A percentile compares a stretch with the other conserved stretches of the same genome.
Conservation (phyloP, 257 asterid species). For the Buddleja alternifolia region DNA sequence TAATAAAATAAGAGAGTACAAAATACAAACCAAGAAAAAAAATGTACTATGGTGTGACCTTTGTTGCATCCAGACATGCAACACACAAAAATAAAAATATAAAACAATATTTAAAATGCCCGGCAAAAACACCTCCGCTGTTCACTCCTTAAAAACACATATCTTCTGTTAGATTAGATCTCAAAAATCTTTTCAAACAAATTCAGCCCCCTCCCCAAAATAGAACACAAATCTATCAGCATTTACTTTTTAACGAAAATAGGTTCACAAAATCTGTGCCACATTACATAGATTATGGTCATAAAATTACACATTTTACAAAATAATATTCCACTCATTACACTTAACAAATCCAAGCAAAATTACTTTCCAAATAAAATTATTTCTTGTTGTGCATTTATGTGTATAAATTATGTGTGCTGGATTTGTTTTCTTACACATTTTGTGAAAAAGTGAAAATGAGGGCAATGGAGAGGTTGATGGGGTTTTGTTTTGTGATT, state of each 20-base stretch:
- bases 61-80: constrained; percentile 20
- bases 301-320: constrained; percentile 3
- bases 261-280: constrained; percentile 20
- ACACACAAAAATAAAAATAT: neutral
- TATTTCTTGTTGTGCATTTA: neutral
- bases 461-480: constrained; percentile 30
- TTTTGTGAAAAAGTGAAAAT: neutral
- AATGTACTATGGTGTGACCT: neutral
- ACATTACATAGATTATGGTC: constrained; percentile 15
- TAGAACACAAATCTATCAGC: neutral
- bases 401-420: too few species aligned
- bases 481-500: constrained; percentile 32
- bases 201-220: neutral
- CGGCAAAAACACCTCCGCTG: constrained; percentile 27
- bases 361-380: constrained; percentile 12
- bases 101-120: constrained; percentile 18
- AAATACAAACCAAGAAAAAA: too few species aligned
- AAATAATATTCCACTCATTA: neutral
- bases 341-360: constrained; percentile 7
- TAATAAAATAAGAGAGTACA: too few species aligned
- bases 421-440: too few species aligned
- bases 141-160: neutral
- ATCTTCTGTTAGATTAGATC: neutral
- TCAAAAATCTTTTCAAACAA: neutral
- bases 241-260: neutral